Evolutionary conservation across 495 filamentous ascomycete genomes (phyloP).

Genomic region (Cladorrhinum samala): DNA sequence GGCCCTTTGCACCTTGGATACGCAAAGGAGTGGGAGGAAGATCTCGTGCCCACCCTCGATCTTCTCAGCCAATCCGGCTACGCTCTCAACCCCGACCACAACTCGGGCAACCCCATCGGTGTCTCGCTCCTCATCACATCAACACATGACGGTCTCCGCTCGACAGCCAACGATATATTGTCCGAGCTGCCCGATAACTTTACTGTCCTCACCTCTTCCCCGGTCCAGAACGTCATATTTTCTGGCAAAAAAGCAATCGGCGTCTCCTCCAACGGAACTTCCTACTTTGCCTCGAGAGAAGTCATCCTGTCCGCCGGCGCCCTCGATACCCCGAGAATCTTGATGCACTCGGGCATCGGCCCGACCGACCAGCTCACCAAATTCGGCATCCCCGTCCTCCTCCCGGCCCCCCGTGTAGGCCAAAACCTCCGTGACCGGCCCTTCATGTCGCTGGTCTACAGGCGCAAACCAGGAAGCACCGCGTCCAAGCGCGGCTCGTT

Average conservation of each 20-base stretch:
- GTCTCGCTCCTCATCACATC: constrained; percentile 46
- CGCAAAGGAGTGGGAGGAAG: constrained; percentile 43
- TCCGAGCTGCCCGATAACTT: constrained; percentile 41
- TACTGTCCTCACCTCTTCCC: constrained; percentile 40
- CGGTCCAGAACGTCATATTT: constrained; percentile 47
- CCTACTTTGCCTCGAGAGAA: constrained; percentile 47
- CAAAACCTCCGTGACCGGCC: constrained; percentile 53
- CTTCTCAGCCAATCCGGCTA: constrained; percentile 43
- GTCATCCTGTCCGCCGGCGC: constrained; percentile 55
- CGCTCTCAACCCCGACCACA: constrained; percentile 49
- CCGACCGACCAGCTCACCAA: constrained; percentile 45
- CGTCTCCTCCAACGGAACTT: constrained; percentile 34
- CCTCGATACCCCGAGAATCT: constrained; percentile 52
- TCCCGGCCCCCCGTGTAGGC: constrained; percentile 47
- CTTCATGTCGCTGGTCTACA: constrained; percentile 23
- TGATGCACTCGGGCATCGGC: constrained; percentile 62
- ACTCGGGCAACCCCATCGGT: constrained; percentile 56
- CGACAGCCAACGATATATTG: constrained; percentile 49
- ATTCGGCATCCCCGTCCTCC: constrained; percentile 46
- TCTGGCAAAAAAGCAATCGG: constrained; percentile 47
- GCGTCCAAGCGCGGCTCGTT: constrained; percentile 25
- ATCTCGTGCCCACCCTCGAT: constrained; percentile 33
- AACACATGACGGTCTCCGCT: constrained; percentile 40
- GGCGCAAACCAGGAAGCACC: constrained; percentile 19
- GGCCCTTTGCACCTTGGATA: constrained; percentile 46